Base-by-base conservation (phyloP, 306 rosid species). In the Cicer pinnatifidum region DNA sequence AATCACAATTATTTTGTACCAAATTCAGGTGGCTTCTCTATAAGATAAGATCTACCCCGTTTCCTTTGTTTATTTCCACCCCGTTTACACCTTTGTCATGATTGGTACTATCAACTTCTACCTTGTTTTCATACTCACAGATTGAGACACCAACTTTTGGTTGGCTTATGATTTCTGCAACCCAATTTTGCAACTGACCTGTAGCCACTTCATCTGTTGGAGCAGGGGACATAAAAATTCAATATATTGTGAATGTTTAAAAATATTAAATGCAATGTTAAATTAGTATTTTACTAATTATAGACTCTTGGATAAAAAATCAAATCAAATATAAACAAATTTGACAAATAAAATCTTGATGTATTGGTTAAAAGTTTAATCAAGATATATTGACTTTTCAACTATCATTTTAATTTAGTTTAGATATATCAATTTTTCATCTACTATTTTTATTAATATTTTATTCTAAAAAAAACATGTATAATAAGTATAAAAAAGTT, bases 191-290 rank as follows among this genome's bases (percentile, higher is more conserved):
- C 62, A 88, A 48, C 78, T 84, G 84, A 71, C 54, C 13, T 2
- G 81, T 80, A 23, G 87, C 67, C 45, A 16, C 83, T 77, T 90
- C 97, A 80, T 92, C 97, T 89, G 87, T 69, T 66, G 67, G 65
- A 0, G 8, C 35, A 72, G 10, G 35, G 66, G 60, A 46, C 35
- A 19, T 39, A 69, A 66, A 69, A 75, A 6, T 64, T 78, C 38
- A 79, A 11, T 56, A 41, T 52, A 45, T 66, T 13, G 33, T 11
- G 19, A 54, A 57, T 48, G 52, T 23, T 23, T 28, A 47, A 67
- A 28, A 28, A 28, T 28, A 28, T 28, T 3, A 3, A 28, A 28
- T 28, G 35, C 35, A 28, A 28, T 28, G 35, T 28, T 28, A 28
- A 28, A 28, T 3, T 28, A 28, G 35, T 28, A 28, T 28, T 28